A percentile compares a stretch with the other conserved stretches of the same genome.
These are phyloP conservation scores for Mucor racemosus DNA, from an alignment of 371 early-diverging fungal species.

Conservation along the genomic window DNA sequence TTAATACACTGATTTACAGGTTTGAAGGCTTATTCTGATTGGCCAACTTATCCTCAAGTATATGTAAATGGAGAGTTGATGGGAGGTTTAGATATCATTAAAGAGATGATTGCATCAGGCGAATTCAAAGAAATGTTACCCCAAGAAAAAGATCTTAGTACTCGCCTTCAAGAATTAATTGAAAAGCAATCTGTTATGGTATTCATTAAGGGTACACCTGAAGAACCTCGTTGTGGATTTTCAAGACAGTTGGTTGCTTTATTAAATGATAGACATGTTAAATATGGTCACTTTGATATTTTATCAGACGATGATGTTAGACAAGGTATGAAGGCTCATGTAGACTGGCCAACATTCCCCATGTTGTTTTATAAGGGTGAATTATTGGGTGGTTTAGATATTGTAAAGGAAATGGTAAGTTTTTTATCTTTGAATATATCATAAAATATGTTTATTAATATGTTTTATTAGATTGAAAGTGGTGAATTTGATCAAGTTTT, in stretches of 20 bases:
- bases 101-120: constrained; percentile 79
- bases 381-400: constrained; percentile 95
- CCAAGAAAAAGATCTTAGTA: constrained; percentile 74
- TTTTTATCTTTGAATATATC: neutral
- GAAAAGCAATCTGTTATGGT: constrained; percentile 76
- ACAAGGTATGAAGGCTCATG: constrained; percentile 65
- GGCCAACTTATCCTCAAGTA: constrained; percentile 94
- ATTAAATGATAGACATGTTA: constrained; percentile 71
- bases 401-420: constrained; percentile 85
- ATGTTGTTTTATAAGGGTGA: constrained; percentile 91
- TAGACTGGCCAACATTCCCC: constrained; percentile 64
- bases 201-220: constrained; percentile 97
- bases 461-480: constrained; percentile 33
- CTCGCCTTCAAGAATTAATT: constrained; percentile 72
- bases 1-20: constrained; percentile 32
- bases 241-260: constrained; percentile 76
- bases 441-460: neutral
- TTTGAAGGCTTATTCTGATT: constrained; percentile 83
- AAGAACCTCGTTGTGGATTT: constrained; percentile 87
- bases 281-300: constrained; percentile 86
- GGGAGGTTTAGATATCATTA: constrained; percentile 92
- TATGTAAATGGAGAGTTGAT: constrained; percentile 87
- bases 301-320: constrained; percentile 88
- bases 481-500: constrained; percentile 55
- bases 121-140: constrained; percentile 71